Evolutionary conservation across 805 yeast species (phyloP).

Genomic region (Grigorovia transvaalensis): DNA sequence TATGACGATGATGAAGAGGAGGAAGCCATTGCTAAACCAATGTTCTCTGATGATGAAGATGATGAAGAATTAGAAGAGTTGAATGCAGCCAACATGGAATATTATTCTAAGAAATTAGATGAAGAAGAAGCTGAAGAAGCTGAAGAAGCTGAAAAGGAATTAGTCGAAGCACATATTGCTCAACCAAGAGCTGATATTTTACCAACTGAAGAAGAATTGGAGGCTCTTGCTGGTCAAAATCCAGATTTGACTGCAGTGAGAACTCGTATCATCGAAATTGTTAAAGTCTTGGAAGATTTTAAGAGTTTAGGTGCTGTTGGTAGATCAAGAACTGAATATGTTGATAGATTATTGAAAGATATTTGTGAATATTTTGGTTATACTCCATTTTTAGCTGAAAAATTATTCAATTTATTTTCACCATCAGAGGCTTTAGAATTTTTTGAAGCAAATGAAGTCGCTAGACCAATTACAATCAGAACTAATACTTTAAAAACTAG

Average conservation of each 20-base stretch:
- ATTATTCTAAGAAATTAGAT: constrained; percentile 57
- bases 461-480: constrained; percentile 93
- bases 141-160: constrained; percentile 49
- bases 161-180: constrained; percentile 43
- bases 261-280: constrained; percentile 91
- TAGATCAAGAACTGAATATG: constrained; percentile 73
- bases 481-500: constrained; percentile 93
- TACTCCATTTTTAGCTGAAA: constrained; percentile 84
- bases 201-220: constrained; percentile 61
- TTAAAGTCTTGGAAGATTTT: constrained; percentile 87
- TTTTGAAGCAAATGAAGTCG: constrained; percentile 95
- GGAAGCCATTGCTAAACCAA: constrained; percentile 40
- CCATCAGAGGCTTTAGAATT: constrained; percentile 97
- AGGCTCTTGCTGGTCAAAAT: constrained; percentile 42
- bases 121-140: constrained; percentile 50
- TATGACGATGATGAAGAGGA: constrained; percentile 35
- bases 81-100: constrained; percentile 78
- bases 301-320: constrained; percentile 76
- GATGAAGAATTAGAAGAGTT: constrained; percentile 57
- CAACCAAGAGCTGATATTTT: constrained; percentile 72
- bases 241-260: constrained; percentile 74
- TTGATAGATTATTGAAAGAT: constrained; percentile 68
- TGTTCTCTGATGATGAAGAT: constrained; percentile 70
- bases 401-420: constrained; percentile 79
- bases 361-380: constrained; percentile 92